These are phyloP conservation scores for Dunaliella primolecta DNA, from an alignment of 139 green algal genomes.

Conservation along the genomic window DNA sequence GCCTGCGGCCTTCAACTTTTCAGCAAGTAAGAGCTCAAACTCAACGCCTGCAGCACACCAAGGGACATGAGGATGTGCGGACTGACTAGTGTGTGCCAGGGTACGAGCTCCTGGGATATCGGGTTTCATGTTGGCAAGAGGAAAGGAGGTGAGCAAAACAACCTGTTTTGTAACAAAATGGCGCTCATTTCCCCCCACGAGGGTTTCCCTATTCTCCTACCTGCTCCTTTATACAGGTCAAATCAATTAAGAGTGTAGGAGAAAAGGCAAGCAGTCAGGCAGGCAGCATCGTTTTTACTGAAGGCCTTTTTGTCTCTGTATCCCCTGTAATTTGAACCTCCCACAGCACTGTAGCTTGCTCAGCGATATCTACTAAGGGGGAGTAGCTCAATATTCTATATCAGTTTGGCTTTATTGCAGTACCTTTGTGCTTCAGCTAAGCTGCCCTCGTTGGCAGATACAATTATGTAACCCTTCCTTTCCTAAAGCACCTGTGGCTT, in stretches of 20 bases:
- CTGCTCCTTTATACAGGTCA: background rate
- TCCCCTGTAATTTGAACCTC: too few species aligned
- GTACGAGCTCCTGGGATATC: background rate
- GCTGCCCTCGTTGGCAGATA: too few species aligned
- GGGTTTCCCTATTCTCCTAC: background rate
- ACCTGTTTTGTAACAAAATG: background rate
- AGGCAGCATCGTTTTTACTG: too few species aligned
- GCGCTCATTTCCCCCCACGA: background rate
- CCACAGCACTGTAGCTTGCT: background rate
- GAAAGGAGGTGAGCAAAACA: background rate
- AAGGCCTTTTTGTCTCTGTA: too few species aligned
- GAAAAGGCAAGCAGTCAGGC: too few species aligned
- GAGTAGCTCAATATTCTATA: too few species aligned
- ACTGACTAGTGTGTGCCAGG: conserved; percentile 13
- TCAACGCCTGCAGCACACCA: conserved; percentile 46
- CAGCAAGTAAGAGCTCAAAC: conserved; percentile 70
- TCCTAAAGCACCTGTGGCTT: conserved; percentile 37
- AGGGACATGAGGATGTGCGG: background rate
- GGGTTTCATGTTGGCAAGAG: background rate
- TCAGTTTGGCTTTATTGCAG: too few species aligned
- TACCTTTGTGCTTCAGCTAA: background rate
- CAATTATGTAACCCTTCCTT: too few species aligned
- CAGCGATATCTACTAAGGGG: background rate
- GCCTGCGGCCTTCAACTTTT: conserved; percentile 44
- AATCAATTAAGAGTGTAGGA: too few species aligned